phyloP scores from a whole-genome alignment of 768 basidiomycete species.

The Tremella yokohamensis region DNA sequence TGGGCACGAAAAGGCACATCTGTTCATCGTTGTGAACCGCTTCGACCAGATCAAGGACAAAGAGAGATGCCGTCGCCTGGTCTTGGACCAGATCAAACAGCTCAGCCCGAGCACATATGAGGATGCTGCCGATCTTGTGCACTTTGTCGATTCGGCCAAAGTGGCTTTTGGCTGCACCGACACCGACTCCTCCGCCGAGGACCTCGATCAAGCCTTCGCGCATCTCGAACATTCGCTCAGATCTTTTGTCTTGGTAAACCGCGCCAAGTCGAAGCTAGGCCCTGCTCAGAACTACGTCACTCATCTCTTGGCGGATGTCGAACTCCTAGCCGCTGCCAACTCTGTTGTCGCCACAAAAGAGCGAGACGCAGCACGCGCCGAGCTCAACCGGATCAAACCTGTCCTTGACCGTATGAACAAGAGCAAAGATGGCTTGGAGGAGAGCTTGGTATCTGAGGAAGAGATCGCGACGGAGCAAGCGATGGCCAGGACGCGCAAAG shows the following conservation, averaged over 20 bases:
- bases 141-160: constrained; percentile 89
- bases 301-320: constrained; percentile 84
- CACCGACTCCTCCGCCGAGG: constrained; percentile 60
- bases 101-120: constrained; percentile 89
- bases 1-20: constrained; percentile 92
- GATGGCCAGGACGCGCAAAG: constrained; percentile 57
- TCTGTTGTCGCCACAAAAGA: constrained; percentile 78
- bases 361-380: constrained; percentile 65
- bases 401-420: constrained; percentile 82
- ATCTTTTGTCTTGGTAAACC: constrained; percentile 92
- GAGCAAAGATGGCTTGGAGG: constrained; percentile 70
- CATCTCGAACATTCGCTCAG: constrained; percentile 84
- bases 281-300: constrained; percentile 87
- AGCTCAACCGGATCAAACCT: constrained; percentile 68
- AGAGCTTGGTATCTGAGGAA: constrained; percentile 71
- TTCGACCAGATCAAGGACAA: constrained; percentile 94
- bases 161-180: constrained; percentile 52
- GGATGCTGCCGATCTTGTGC: constrained; percentile 87
- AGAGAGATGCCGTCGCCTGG: constrained; percentile 77
- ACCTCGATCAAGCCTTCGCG: constrained; percentile 61
- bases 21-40: constrained; percentile 98
- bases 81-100: constrained; percentile 89
- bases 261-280: constrained; percentile 90
- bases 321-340: constrained; percentile 80
- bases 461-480: constrained; percentile 65